Evolutionary conservation across 2,329 filamentous ascomycete genomes (phyloP), one percentile per base, ranked within the genome.

Genomic region (Rutstroemia sp.): DNA sequence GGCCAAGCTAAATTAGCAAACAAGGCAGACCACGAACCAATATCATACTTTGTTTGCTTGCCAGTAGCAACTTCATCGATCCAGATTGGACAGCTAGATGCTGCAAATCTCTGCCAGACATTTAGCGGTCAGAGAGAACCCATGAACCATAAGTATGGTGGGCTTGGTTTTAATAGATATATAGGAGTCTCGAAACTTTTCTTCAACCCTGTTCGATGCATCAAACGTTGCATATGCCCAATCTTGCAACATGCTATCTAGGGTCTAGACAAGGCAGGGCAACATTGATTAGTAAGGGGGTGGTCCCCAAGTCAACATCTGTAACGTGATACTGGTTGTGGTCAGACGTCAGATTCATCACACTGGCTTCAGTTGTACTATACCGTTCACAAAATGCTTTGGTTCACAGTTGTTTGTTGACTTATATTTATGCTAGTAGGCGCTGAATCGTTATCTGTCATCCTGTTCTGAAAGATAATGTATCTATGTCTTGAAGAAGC

Each of bases 341-440:
- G 46, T 44, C 16, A 44, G 62, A 61, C 57, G 59, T 65, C 61
- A 63, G 61, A 49, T 10, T 60, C 21, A 47, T 49, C 49, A 61
- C 65, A 59, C 54, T 51, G 64, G 10, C 14, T 47, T 25, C 25
- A 51, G 53, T 56, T 44, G 38, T 61, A 51, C 51, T 59, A 58
- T 39, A 39, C 60, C 56, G 58, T 65, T 65, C 42, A 52, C 42
- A n/a, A 49, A 25, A 40, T 36, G 30, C 19, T 45, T 57, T 57
- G 55, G 51, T 58, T 63, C 60, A 58, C 40, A 36, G 42, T 58
- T 67, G 64, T 66, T 67, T 66, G 61, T 59, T 65, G 38, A 51
- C 16, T 27, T 44, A 45, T 55, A 30, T 60, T 59, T 25, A 60
- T 63, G 55, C 54, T 54, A 60, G 57, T 52, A 60, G 14, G 54